A percentile compares a stretch with the other conserved stretches of the same genome.
These are phyloP conservation scores for Talaromyces pinophilus DNA, from an alignment of 2,329 filamentous ascomycete species.

Conservation along the genomic window DNA sequence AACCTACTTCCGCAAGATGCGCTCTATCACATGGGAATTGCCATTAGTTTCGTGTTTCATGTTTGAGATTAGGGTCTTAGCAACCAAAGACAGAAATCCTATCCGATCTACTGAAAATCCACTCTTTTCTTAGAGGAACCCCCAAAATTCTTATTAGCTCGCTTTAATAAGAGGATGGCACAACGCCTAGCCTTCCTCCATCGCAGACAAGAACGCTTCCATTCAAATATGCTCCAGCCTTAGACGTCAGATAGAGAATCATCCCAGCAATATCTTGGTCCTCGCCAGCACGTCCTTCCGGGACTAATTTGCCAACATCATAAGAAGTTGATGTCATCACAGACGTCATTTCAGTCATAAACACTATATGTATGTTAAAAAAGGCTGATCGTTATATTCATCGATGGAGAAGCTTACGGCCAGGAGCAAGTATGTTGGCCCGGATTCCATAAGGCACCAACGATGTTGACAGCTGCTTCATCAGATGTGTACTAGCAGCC, in stretches of 20 bases:
- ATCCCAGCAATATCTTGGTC: conserved; percentile 54
- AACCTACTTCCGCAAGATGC: not conserved
- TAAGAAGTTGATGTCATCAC: conserved; percentile 10
- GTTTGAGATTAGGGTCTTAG: not conserved
- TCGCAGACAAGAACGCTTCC: conserved; percentile 54
- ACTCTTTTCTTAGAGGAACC: not conserved
- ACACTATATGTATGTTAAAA: conserved; percentile 2
- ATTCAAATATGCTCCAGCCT: conserved; percentile 56
- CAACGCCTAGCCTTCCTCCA: conserved; percentile 35
- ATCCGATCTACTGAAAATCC: not conserved
- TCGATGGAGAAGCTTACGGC: conserved; percentile 25
- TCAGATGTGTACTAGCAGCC: conserved; percentile 27
- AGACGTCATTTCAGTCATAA: conserved; percentile 18
- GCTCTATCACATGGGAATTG: not conserved
- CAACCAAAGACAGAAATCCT: not conserved
- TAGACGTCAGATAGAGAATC: conserved; percentile 54
- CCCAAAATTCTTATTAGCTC: not conserved
- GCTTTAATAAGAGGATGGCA: conserved; percentile 12
- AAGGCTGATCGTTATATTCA: not conserved
- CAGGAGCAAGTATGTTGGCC: conserved; percentile 29
- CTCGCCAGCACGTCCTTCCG: conserved; percentile 29
- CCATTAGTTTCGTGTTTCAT: not conserved
- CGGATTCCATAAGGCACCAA: conserved; percentile 26
- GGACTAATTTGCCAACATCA: not conserved
- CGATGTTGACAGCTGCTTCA: conserved; percentile 26